Base-by-base conservation (phyloP, 1,284 basidiomycete genomes). In the Heterobasidion parviporum region DNA sequence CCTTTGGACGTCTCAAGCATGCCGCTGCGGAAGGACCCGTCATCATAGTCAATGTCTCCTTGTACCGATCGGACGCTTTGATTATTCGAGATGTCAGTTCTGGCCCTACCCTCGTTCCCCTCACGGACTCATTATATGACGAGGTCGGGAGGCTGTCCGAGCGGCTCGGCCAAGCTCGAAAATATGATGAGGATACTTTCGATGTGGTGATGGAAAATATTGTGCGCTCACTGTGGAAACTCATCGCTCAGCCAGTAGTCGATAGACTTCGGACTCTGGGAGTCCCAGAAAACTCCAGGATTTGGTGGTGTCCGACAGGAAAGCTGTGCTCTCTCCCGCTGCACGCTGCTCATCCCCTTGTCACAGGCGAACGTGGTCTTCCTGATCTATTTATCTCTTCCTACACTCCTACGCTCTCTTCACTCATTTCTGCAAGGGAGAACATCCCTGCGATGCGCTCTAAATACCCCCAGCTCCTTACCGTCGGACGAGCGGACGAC, bases 301-400 rank as follows among this genome's bases (percentile, higher is more conserved):
- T 78, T 15, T 77, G 75, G 73, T 78, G 76, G 75, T 77, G 73
- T 54, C 73, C 72, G 2, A 72, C 71, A 0, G 67, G 67, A 0
- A 47, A 52, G 4, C 61, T 76, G 34, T 60, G 68, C 15, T 61
- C 62, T 12, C 56, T 77, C 12, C 76, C 76, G 2, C 57, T 77
- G 1, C 75, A 77, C 36, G 73, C 73, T 1, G 74, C 74, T 8
- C 67, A 68, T 8, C 62, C 64, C 2, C 64, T 63, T 16, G 16
- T 35, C n/a, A 50, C 46, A 34, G 58, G 56, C 4, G 52, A 50
- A 12, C 53, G 32, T 12, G 54, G 57, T n/a, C 54, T 74, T 14
- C 61, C 61, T 2, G 64, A 72, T 15, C 7, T 62, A 9, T 73
- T 67, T 48, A 50, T 74, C 8, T 71, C 68, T 7, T 77, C 74